Evolutionary conservation across 345 rosid species (phyloP), one percentile per base, ranked within the genome.

Genomic region (Ricinus communis): DNA sequence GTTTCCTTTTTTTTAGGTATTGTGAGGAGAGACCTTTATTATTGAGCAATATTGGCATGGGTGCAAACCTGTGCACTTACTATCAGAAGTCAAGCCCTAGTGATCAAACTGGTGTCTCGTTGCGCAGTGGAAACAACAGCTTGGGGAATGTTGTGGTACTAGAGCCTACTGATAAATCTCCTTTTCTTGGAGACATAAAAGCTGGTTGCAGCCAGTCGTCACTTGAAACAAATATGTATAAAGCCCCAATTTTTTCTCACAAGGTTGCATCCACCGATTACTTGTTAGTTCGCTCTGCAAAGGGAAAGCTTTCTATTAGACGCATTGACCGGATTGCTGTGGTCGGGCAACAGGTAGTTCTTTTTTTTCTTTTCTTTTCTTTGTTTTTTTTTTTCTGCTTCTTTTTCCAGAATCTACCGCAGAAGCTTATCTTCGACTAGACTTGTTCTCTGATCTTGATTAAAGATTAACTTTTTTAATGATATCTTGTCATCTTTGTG

Each of bases 11-110:
- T 50, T 79, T 80, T 78, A 92, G 97, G 86, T 95, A 89, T 74
- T 95, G 97, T 43, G 99, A 95, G 87, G 97, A 92, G 85, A 90
- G 99, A 61, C 97, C 97, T 70, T 75, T 92, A 75, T 78, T 90
- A 77, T 84, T 95, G 79, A 87, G 89, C 83, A 95, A 88, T 82
- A 83, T 69, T 63, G 99, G 99, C 58, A 95, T 95, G 99, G 99
- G 99, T 74, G 97, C 99, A 22, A 92, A 88, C 74, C 68, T 95
- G 69, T 83, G 93, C 79, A 90, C 97, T 47, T 95, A 95, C 82
- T 89, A 90, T 85, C 99, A 88, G 82, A 95, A 92, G 75, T 81
- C 90, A 72, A 78, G 84, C 69, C 81, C 93, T 27, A 81, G 81
- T 57, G 99, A 92, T 81, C 98, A 95, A 86, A 67, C 68, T 66